Percentiles rank a stretch among this genome's conserved stretches.
These are phyloP conservation scores for Fremontodendron californicum DNA, from an alignment of 345 rosid species.

Conservation along the genomic window DNA sequence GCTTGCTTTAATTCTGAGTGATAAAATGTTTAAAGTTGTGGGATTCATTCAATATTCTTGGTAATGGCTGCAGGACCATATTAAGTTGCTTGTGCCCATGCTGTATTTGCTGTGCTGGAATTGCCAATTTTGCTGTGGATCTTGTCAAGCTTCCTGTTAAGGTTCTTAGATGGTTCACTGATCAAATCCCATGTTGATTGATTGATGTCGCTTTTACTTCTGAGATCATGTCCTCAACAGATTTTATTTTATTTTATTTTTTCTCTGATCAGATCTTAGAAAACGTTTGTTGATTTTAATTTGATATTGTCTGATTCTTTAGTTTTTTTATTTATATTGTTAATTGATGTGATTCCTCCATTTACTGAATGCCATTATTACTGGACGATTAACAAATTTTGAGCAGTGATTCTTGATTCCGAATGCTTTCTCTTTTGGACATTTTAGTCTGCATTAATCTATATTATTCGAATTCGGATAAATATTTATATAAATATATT, in stretches of 20 bases:
- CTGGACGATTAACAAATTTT: not conserved
- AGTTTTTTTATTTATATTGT: not conserved
- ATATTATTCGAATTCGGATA: too few relatives aligned
- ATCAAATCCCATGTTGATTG: conserved; percentile 77
- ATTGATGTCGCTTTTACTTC: not conserved
- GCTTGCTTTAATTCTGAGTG: not conserved
- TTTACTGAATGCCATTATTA: not conserved
- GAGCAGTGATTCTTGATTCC: not conserved
- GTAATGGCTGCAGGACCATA: conserved; percentile 44
- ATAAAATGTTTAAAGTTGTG: not conserved
- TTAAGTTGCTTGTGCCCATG: conserved; percentile 89
- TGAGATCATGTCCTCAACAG: not conserved
- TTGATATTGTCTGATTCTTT: not conserved
- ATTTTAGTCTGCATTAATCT: too few relatives aligned
- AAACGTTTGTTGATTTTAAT: not conserved
- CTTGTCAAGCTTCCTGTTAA: conserved; percentile 68
- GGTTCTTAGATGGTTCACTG: conserved; percentile 57
- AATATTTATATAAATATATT: too few relatives aligned
- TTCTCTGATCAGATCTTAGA: not conserved
- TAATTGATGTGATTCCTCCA: not conserved
- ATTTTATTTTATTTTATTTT: too few relatives aligned
- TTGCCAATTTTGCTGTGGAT: conserved; percentile 62
- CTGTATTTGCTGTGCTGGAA: conserved; percentile 62
- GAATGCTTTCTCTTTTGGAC: not conserved
- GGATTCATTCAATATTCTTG: not conserved